A percentile compares a stretch with the other conserved stretches of the same genome.
These are phyloP conservation scores for Penicillium sp. DNA, from an alignment of 2,329 filamentous ascomycete species.

Conservation along the genomic window DNA sequence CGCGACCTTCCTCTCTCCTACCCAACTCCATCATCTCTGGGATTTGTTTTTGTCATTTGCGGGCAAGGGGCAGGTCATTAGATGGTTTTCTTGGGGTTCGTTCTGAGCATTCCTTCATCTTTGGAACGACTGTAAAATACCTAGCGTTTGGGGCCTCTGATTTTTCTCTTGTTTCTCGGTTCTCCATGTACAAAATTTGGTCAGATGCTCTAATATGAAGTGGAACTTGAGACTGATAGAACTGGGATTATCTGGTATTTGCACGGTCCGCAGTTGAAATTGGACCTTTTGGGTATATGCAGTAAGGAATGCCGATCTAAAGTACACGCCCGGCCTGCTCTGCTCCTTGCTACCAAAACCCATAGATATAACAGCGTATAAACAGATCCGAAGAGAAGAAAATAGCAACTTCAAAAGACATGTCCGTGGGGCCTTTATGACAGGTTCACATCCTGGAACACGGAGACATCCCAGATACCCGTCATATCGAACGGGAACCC, in stretches of 20 bases:
- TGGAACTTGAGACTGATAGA: constrained; percentile 21
- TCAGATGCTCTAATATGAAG: constrained; percentile 26
- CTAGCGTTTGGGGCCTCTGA: constrained; percentile 27
- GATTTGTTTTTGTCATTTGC: constrained; percentile 24
- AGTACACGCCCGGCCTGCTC: constrained; percentile 9
- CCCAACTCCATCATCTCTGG: constrained; percentile 19
- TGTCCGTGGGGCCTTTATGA: constrained; percentile 4
- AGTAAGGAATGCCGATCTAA: constrained; percentile 12
- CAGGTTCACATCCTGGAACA: constrained; percentile 44
- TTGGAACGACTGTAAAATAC: constrained; percentile 38
- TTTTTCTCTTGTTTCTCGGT: constrained; percentile 24
- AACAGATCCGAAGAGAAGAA: too few relatives aligned
- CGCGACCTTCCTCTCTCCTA: constrained; percentile 13
- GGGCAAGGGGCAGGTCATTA: constrained; percentile 30
- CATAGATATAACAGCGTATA: background rate
- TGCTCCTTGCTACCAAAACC: background rate
- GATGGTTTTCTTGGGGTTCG: constrained; percentile 29
- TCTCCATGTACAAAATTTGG: constrained; percentile 29
- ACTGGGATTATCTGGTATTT: constrained; percentile 12
- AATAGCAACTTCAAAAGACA: background rate
- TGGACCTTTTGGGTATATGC: constrained; percentile 24
- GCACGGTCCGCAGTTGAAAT: constrained; percentile 10
- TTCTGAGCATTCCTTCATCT: constrained; percentile 26
- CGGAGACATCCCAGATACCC: constrained; percentile 48
- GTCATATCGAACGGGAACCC: constrained; percentile 51